phyloP scores from a whole-genome alignment of 805 yeast species.

The Myxozyma nipponensis region DNA sequence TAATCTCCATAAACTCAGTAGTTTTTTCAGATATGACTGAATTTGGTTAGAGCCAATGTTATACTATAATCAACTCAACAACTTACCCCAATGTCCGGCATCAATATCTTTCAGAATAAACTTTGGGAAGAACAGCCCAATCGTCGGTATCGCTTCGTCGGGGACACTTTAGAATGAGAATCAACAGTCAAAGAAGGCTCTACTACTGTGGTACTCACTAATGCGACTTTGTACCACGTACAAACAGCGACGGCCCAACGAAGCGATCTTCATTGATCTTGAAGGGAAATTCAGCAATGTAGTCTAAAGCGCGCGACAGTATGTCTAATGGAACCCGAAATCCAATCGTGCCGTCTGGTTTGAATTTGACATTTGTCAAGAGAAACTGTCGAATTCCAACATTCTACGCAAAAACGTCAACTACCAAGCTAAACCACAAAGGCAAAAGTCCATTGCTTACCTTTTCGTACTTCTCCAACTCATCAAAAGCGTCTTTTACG shows the following conservation, averaged over 20 bases:
- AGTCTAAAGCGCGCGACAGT: slow-evolving; percentile 61
- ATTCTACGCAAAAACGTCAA: slow-evolving; percentile 33
- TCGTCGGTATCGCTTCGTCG: slow-evolving; percentile 70
- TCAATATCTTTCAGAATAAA: slow-evolving; percentile 71
- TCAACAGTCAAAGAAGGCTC: neutral
- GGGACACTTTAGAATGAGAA: no score
- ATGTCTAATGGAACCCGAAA: slow-evolving; percentile 68
- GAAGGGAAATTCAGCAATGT: slow-evolving; percentile 74
- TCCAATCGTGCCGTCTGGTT: slow-evolving; percentile 39
- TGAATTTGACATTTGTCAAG: slow-evolving; percentile 59
- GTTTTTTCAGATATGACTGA: slow-evolving; percentile 76
- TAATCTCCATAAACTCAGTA: slow-evolving; percentile 58
- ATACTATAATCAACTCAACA: neutral
- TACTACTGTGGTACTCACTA: slow-evolving; percentile 39
- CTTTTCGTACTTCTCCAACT: slow-evolving; percentile 57
- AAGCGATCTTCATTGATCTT: slow-evolving; percentile 52
- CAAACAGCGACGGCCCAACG: slow-evolving; percentile 70
- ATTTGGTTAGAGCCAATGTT: slow-evolving; percentile 24
- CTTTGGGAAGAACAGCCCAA: slow-evolving; percentile 73
- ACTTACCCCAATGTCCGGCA: slow-evolving; percentile 76
- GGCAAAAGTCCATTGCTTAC: neutral
- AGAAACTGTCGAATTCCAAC: slow-evolving; percentile 69
- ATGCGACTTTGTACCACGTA: slow-evolving; percentile 70
- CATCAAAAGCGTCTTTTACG: slow-evolving; percentile 63
- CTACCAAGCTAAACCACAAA: slow-evolving; percentile 1